These are phyloP conservation scores for Salmacisia buchloeana DNA, from an alignment of 1,284 basidiomycete genomes.

Conservation along the genomic window DNA sequence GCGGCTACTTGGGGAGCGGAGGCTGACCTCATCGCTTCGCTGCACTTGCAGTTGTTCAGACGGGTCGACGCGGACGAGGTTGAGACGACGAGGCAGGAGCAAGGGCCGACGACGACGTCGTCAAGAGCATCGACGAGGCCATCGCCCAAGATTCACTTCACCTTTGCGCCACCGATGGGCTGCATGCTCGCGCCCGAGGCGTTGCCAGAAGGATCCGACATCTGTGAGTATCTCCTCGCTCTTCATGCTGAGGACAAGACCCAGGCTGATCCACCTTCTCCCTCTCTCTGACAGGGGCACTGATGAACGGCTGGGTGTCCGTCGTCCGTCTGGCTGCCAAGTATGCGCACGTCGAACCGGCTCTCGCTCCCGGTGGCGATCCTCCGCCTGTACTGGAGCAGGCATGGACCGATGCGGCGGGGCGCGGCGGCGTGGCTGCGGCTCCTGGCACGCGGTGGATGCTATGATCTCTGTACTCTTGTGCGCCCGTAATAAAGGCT, in stretches of 20 bases:
- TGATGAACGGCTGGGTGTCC: constrained; percentile 38
- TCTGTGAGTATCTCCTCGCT: constrained; percentile 14
- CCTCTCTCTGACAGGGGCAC: constrained; percentile 26
- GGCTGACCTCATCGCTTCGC: constrained; percentile 12
- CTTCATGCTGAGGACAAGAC: neutral
- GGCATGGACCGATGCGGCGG: neutral
- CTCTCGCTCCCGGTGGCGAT: too few relatives aligned
- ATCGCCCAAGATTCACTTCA: constrained; percentile 21
- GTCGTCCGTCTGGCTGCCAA: constrained; percentile 28
- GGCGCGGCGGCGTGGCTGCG: neutral
- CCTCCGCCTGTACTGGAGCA: too few relatives aligned
- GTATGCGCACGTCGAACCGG: neutral
- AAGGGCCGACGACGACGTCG: neutral
- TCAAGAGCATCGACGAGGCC: constrained; percentile 18
- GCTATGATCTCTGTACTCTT: too few relatives aligned
- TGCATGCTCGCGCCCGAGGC: constrained; percentile 29
- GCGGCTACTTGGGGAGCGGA: neutral
- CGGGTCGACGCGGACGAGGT: constrained; percentile 6
- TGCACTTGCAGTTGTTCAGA: constrained; percentile 7
- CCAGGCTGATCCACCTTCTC: neutral
- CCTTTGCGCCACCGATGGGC: constrained; percentile 43
- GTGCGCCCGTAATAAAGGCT: too few relatives aligned
- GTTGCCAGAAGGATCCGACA: constrained; percentile 33
- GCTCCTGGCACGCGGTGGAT: neutral
- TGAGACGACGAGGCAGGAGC: neutral